Base-by-base conservation (phyloP, 2,329 filamentous ascomycete genomes). In the Cercospora sp. region DNA sequence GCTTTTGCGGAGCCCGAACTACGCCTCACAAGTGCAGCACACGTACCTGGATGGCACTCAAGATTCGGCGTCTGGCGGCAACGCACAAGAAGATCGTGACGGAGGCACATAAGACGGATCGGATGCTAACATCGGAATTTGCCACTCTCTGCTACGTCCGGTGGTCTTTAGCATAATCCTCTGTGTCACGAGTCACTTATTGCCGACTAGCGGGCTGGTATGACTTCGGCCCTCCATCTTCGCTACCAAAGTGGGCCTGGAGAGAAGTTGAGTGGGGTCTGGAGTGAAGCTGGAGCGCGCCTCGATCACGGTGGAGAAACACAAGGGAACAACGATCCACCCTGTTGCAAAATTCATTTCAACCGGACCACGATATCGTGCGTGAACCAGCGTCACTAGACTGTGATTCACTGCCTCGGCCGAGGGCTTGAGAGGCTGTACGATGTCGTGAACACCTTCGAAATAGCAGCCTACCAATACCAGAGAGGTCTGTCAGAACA, bases 211-310 rank as follows among this genome's bases (percentile, higher is more conserved):
- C 53, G 53, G 12, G 13, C 18, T 57, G 53, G 23, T 23, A 28
- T 5, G 28, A 57, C 53, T 57, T 28, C 53, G 53, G 53, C 53
- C 7, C 36, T 31, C 53, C 53, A 57, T 57, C 16, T 57, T 31
- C 12, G 18, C 53, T 28, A 13, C 53, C 13, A 57, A 31, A 23
- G 53, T 23, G 53, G 53, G 28, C 23, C 23, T 48, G 42, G n/a
- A 23, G 42, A 48, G 42, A 23, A 48, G 18, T 23, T 6, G 9
- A 8, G 65, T 63, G 65, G 65, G 57, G 65, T 53, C 13, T 60
- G 57, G 65, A 64, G 60, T 53, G 39, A 59, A 64, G 60, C 36
- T 67, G 65, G 65, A 64, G 65, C 36, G 53, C 13, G 30, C 61
- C 42, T 64, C 57, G 55, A 36, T 57, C 55, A 16, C 3, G 60